Percentiles rank a stretch among this genome's conserved stretches.
These are phyloP conservation scores for Cercospora sojina DNA, from an alignment of 2,329 filamentous ascomycete species.

Conservation along the genomic window DNA sequence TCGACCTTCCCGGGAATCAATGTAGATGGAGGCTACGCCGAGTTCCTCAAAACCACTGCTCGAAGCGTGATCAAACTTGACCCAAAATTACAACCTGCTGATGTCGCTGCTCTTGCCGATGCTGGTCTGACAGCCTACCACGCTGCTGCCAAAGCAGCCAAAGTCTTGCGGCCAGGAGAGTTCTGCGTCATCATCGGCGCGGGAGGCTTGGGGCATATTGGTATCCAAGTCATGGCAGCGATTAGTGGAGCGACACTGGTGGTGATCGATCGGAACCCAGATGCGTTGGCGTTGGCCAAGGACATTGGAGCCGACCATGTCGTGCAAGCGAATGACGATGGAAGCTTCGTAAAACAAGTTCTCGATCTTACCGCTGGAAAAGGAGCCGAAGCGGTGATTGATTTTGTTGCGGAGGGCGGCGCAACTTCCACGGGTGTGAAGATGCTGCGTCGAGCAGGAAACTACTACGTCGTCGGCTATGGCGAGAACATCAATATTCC, in stretches of 20 bases:
- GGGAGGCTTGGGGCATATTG: slow-evolving; percentile 24
- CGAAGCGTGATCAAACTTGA: slow-evolving; percentile 32
- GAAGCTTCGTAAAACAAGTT: slow-evolving; percentile 30
- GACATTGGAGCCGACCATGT: slow-evolving; percentile 31
- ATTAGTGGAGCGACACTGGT: slow-evolving; percentile 30
- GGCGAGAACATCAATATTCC: slow-evolving; percentile 14
- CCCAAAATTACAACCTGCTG: slow-evolving; percentile 28
- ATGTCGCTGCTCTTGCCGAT: slow-evolving; percentile 32
- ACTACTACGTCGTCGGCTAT: slow-evolving; percentile 31
- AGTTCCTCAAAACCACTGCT: slow-evolving; percentile 31
- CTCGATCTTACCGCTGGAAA: slow-evolving; percentile 27
- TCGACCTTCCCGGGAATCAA: slow-evolving; percentile 31
- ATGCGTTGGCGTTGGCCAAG: slow-evolving; percentile 30
- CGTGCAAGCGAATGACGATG: slow-evolving; percentile 22
- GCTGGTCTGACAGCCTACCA: slow-evolving; percentile 32
- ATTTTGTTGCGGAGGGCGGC: slow-evolving; percentile 32
- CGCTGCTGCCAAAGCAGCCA: slow-evolving; percentile 28
- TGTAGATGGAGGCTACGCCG: slow-evolving; percentile 30
- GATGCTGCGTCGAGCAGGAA: slow-evolving; percentile 31
- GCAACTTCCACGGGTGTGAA: slow-evolving; percentile 30
- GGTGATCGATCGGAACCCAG: slow-evolving; percentile 29
- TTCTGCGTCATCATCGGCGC: slow-evolving; percentile 31
- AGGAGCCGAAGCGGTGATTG: slow-evolving; percentile 31
- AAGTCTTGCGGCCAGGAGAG: slow-evolving; percentile 29
- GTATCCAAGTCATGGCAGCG: slow-evolving; percentile 32